Evolutionary conservation across 495 filamentous ascomycete species (phyloP).

Genomic region (Aspergillus nidulans): DNA sequence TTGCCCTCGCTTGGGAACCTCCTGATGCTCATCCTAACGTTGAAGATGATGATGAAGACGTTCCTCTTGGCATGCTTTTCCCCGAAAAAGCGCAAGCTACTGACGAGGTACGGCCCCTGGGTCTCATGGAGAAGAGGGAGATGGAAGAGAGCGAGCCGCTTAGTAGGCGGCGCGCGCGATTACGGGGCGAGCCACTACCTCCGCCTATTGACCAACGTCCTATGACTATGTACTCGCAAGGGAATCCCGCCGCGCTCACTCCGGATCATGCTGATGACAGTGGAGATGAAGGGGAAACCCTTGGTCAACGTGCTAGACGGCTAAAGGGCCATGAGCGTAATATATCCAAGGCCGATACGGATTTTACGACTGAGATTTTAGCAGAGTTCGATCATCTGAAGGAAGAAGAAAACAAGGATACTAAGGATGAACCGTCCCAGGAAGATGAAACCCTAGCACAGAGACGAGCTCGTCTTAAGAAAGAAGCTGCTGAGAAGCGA

Average conservation of each 20-base stretch:
- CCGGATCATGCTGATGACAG: constrained; percentile 23
- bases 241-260: constrained; percentile 9
- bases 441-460: constrained; percentile 89
- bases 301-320: constrained; percentile 69
- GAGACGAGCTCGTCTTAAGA: constrained; percentile 73
- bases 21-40: constrained; percentile 39
- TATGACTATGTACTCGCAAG: constrained; percentile 33
- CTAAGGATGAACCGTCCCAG: constrained; percentile 16
- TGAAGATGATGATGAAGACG: constrained; percentile 62
- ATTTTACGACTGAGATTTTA: constrained; percentile 77
- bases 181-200: constrained; percentile 53
- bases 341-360: constrained; percentile 55
- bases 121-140: constrained; percentile 78
- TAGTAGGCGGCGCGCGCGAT: constrained; percentile 69
- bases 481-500: constrained; percentile 52
- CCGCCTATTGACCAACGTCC: constrained; percentile 32
- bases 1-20: constrained; percentile 89
- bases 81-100: constrained; percentile 53
- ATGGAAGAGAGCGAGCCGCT: constrained; percentile 91
- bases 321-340: constrained; percentile 54
- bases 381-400: constrained; percentile 60
- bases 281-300: constrained; percentile 71
- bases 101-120: constrained; percentile 66
- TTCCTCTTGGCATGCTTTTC: constrained; percentile 80
- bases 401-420: constrained; percentile 18